Evolutionary conservation across 805 yeast species (phyloP).

Genomic region (Monosporozyma aerobia): DNA sequence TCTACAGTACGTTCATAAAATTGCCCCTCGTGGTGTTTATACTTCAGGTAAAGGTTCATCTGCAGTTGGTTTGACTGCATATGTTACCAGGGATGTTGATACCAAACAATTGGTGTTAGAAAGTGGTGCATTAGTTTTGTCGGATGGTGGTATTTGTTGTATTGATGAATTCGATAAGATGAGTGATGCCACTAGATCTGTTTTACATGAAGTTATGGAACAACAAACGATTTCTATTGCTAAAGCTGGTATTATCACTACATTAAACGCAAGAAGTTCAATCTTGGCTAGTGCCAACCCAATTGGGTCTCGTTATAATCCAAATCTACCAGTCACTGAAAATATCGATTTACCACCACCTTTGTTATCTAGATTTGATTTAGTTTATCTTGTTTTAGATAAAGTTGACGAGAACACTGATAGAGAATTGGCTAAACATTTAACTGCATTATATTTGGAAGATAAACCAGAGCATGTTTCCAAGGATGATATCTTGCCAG

Average conservation of each 20-base stretch:
- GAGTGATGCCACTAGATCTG: slow-evolving; percentile 90
- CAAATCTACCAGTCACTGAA: slow-evolving; percentile 87
- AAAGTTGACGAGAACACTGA: slow-evolving; percentile 82
- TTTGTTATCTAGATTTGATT: slow-evolving; percentile 84
- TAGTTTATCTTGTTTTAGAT: slow-evolving; percentile 86
- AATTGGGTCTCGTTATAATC: slow-evolving; percentile 89
- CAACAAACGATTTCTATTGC: slow-evolving; percentile 98
- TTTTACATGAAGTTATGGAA: slow-evolving; percentile 97
- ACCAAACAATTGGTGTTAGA: slow-evolving; percentile 90
- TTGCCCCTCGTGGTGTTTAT: slow-evolving; percentile 95
- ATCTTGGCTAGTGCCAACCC: slow-evolving; percentile 96
- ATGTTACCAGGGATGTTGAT: slow-evolving; percentile 88
- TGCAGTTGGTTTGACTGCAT: slow-evolving; percentile 97
- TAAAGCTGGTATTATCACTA: slow-evolving; percentile 96
- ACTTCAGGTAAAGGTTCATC: slow-evolving; percentile 99
- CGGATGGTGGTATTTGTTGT: slow-evolving; percentile 98
- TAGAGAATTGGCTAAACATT: slow-evolving; percentile 78
- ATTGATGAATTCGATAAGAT: slow-evolving; percentile 98
- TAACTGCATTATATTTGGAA: slow-evolving; percentile 85
- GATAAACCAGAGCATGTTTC: slow-evolving; percentile 73
- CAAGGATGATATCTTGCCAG: slow-evolving; percentile 60
- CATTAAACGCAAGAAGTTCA: slow-evolving; percentile 92
- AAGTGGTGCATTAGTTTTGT: slow-evolving; percentile 89
- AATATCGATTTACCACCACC: slow-evolving; percentile 98
- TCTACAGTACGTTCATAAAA: slow-evolving; percentile 89